Evolutionary conservation across 768 basidiomycete genomes (phyloP), one percentile per base, ranked within the genome.

Genomic region (Rhodotorula kratochvilovae): DNA sequence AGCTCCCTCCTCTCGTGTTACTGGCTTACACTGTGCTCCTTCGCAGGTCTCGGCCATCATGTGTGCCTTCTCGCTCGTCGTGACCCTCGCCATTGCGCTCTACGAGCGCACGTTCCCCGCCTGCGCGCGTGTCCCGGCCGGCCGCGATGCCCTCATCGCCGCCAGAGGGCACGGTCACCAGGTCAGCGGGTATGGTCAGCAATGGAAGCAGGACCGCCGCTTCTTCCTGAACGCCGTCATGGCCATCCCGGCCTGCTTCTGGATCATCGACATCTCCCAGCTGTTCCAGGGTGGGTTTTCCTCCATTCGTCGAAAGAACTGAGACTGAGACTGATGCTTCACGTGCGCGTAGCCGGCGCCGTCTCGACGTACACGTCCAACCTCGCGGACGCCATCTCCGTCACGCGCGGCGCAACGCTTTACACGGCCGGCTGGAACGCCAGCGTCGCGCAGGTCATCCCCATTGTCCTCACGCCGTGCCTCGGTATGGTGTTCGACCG

Each of bases 191-290:
- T 63, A 60, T 57, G 36, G 23, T 33, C 15, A 8, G 16, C 15
- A 15, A 0, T 63, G 61, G 61, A 61, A 60, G 27, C 23, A 42
- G 10, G 62, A 71, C 48, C 29, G 66, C 17, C 27, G 29, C 19
- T 58, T 36, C 29, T 67, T 61, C n/a, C 35, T 36, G 15, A 17
- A 29, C 21, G 51, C 62, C 0, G 35, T 71, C 17, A 3, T 60
- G 23, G 43, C 31, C 7, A 61, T 71, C n/a, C 70, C 70, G 11
- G 70, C 70, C 11, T 48, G 57, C n/a, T 71, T 71, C 61, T 71
- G 66, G 66, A 35, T 71, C 56, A 0, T 71, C 35, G 60, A 62
- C 56, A 51, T 71, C 25, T 45, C 66, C 2, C 66, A 67, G 43
- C 64, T 70, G n/a, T 45, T 70, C 59, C 69, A 70, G 43, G n/a